Evolutionary conservation across 1,284 basidiomycete species (phyloP).

Genomic region (Naganishia sp.): DNA sequence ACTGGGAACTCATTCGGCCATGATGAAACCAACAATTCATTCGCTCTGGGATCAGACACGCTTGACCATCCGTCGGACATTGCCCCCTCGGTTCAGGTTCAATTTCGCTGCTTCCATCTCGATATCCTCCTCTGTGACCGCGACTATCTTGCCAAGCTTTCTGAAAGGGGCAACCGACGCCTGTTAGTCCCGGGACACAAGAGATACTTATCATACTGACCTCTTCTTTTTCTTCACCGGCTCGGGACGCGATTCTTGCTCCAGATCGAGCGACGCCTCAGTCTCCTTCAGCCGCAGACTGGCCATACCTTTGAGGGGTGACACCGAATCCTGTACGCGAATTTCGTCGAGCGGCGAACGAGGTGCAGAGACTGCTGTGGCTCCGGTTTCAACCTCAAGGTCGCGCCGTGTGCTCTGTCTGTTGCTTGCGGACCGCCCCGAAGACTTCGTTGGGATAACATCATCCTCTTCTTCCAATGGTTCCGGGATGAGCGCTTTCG

Average conservation of each 20-base stretch:
- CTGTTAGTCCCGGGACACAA: background rate
- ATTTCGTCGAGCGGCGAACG: slow-evolving; percentile 7
- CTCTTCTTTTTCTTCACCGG: slow-evolving; percentile 58
- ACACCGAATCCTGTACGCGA: background rate
- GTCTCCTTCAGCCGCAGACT: background rate
- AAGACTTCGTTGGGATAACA: background rate
- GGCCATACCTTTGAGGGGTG: slow-evolving; percentile 1
- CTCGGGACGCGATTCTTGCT: slow-evolving; percentile 44
- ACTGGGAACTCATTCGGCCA: no score
- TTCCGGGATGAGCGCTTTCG: background rate
- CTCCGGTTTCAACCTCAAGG: no score
- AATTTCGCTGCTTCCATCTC: slow-evolving; percentile 41
- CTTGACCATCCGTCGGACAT: slow-evolving; percentile 47
- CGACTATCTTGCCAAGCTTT: slow-evolving; percentile 56
- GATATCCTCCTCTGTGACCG: slow-evolving; percentile 57
- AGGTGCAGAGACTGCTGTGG: background rate
- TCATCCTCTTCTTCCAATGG: slow-evolving; percentile 1
- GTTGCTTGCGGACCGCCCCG: no score
- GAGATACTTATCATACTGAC: slow-evolving; percentile 41
- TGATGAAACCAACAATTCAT: no score
- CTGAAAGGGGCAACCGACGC: slow-evolving; percentile 40
- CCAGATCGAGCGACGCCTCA: slow-evolving; percentile 18
- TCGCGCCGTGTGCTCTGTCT: no score
- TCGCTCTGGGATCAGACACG: slow-evolving; percentile 14
- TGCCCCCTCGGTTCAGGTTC: slow-evolving; percentile 39